Conservation (phyloP, 208 protist species). For the Acanthamoeba healyi region DNA sequence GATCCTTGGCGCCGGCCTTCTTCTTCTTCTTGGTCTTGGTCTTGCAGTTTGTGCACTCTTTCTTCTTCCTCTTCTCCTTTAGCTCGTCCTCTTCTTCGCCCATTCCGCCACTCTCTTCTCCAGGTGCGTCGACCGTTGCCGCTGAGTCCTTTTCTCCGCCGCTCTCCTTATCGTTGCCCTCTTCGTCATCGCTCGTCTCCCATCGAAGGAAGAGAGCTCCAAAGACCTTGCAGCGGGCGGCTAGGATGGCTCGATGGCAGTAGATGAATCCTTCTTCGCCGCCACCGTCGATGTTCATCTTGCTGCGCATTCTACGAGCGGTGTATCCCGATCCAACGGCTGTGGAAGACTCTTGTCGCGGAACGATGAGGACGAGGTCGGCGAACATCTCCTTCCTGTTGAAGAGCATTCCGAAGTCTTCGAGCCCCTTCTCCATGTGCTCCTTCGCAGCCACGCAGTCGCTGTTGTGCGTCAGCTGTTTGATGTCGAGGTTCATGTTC, state of each 20-base stretch:
- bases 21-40: background rate
- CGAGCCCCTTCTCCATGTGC: conserved; percentile 1
- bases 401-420: conserved; percentile 18
- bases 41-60: background rate
- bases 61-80: background rate
- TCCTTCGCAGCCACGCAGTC: background rate
- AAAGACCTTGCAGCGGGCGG: conserved; percentile 26
- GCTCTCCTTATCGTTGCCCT: conserved; percentile 12
- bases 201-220: background rate
- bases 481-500: conserved; percentile 24
- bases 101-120: background rate
- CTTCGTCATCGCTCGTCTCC: conserved; percentile 3
- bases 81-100: background rate
- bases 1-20: background rate
- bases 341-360: background rate
- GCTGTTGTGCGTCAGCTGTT: background rate
- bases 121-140: background rate
- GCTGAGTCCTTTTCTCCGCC: background rate
- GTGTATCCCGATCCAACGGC: too few relatives aligned
- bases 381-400: background rate
- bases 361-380: background rate
- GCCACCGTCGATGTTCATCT: background rate
- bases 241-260: background rate
- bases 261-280: background rate
- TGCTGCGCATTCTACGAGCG: background rate